Percentiles rank a stretch among this genome's conserved stretches.
Evolutionary conservation across 257 asterid genomes (phyloP).

Genomic region (Schizonepeta tenuifolia): DNA sequence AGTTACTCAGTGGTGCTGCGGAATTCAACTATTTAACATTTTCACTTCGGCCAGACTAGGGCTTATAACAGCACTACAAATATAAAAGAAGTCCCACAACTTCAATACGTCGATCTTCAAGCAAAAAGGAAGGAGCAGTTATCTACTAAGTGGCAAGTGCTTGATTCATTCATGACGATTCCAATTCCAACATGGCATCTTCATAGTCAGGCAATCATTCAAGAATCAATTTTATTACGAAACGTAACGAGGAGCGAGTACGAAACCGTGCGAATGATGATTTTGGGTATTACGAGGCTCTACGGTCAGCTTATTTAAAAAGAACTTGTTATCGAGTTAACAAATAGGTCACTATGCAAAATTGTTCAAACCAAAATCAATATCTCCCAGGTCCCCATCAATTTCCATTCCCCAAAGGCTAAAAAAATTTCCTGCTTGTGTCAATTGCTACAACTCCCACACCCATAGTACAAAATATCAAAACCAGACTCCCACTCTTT

Average conservation of each 20-base stretch:
- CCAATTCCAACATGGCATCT: not conserved
- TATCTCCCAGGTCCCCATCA: not conserved
- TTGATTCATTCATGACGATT: not conserved
- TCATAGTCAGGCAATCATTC: not conserved
- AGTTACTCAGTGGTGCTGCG: not conserved
- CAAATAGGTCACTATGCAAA: not conserved
- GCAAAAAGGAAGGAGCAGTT: not conserved
- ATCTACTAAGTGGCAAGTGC: not conserved
- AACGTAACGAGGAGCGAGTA: not conserved
- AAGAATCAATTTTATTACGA: not conserved
- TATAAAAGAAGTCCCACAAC: not conserved
- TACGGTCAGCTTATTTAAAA: not conserved
- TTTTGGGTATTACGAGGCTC: not conserved
- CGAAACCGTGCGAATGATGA: constrained; percentile 6
- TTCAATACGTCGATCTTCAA: not conserved
- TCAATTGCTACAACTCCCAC: constrained; percentile 6
- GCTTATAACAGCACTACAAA: not conserved
- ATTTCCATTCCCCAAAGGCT: constrained; percentile 1
- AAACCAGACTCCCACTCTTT: constrained; percentile 10
- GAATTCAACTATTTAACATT: not conserved
- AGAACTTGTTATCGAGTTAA: not conserved
- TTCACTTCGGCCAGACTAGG: not conserved
- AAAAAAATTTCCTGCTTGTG: not conserved
- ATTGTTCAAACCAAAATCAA: constrained; percentile 19
- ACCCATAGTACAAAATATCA: not conserved